Evolutionary conservation across 1,139 yeast species (phyloP).

Genomic region (Debaryomycetaceae sp.): DNA sequence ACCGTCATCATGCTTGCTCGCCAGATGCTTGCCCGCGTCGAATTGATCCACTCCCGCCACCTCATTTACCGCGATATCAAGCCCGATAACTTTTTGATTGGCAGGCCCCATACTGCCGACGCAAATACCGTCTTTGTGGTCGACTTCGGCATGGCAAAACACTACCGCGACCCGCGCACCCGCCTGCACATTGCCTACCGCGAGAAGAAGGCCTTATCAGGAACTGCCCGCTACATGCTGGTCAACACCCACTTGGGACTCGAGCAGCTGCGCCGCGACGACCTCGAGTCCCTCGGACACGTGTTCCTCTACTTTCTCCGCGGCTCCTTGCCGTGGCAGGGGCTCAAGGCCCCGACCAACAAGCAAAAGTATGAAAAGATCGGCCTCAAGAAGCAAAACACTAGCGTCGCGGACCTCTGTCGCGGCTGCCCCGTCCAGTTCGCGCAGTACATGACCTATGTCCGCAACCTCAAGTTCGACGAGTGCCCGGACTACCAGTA

Average conservation of each 20-base stretch:
- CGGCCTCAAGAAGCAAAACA: conserved; percentile 67
- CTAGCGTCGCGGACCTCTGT: conserved; percentile 59
- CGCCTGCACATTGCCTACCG: conserved; percentile 52
- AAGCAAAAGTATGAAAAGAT: conserved; percentile 75
- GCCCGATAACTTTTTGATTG: conserved; percentile 68
- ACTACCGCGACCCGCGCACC: conserved; percentile 50
- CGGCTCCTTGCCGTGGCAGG: conserved; percentile 47
- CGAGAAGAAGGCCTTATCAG: conserved; percentile 52
- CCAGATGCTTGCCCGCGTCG: conserved; percentile 63
- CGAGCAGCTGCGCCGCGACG: conserved; percentile 56
- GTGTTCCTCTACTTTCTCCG: conserved; percentile 52
- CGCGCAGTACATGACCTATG: conserved; percentile 65
- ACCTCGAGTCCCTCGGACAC: conserved; percentile 53
- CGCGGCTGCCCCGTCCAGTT: conserved; percentile 65
- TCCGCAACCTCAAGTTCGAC: conserved; percentile 62
- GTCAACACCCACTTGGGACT: conserved; percentile 56
- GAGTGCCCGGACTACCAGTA: conserved; percentile 68
- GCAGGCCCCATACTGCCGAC: conserved; percentile 52
- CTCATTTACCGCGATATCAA: conserved; percentile 67
- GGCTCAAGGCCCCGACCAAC: conserved; percentile 64
- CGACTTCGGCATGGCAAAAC: conserved; percentile 60
- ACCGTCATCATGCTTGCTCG: conserved; percentile 67
- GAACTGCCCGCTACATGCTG: conserved; percentile 58
- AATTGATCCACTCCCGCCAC: conserved; percentile 57
- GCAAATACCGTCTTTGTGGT: conserved; percentile 44